A percentile compares a stretch with the other conserved stretches of the same genome.
phyloP scores from a whole-genome alignment of 2,329 filamentous ascomycete species.

The Elsinoe australis region DNA sequence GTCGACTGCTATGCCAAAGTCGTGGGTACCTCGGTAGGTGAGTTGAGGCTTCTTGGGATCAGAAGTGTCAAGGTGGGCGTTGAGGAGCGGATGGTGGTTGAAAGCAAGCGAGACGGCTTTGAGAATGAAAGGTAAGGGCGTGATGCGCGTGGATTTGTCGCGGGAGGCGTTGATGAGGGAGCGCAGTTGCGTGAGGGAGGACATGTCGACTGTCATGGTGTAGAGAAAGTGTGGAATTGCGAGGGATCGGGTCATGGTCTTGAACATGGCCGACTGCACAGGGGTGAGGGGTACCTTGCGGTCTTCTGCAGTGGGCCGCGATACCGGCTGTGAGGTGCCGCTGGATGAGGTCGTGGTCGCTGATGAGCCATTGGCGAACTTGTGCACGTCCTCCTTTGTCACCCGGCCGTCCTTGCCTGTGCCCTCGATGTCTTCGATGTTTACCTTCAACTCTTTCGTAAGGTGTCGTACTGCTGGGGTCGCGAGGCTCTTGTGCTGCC shows the following conservation, averaged over 20 bases:
- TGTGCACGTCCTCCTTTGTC: conserved; percentile 79
- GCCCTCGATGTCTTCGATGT: conserved; percentile 70
- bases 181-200: conserved; percentile 63
- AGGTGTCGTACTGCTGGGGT: conserved; percentile 89
- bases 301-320: conserved; percentile 25
- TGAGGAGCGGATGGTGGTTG: conserved; percentile 74
- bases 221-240: conserved; percentile 93
- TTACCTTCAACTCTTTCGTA: conserved; percentile 67
- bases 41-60: conserved; percentile 62
- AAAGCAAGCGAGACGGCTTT: conserved; percentile 88
- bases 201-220: conserved; percentile 80
- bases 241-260: conserved; percentile 87
- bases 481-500: conserved; percentile 50
- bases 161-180: conserved; percentile 57
- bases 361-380: conserved; percentile 23
- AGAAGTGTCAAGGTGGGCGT: conserved; percentile 67
- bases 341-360: conserved; percentile 22
- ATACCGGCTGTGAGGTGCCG: conserved; percentile 28
- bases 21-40: conserved; percentile 74
- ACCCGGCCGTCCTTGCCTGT: conserved; percentile 89
- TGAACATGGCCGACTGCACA: conserved; percentile 91
- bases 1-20: conserved; percentile 94
- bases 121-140: conserved; percentile 88
- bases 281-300: conserved; percentile 62
- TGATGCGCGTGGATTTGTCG: conserved; percentile 57